These are phyloP conservation scores for Mycena galopus DNA, from an alignment of 768 basidiomycete species.

Conservation along the genomic window DNA sequence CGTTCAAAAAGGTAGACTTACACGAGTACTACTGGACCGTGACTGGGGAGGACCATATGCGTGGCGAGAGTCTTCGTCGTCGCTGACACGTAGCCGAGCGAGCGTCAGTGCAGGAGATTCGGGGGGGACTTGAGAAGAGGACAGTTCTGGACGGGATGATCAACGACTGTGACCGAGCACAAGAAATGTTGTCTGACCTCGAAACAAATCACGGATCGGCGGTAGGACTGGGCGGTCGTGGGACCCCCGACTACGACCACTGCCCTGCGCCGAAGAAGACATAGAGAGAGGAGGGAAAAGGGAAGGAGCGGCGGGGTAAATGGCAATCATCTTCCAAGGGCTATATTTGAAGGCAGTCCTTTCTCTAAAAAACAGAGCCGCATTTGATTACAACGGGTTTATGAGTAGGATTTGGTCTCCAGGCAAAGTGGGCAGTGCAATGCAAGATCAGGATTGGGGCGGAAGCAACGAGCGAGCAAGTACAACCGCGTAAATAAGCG, in stretches of 20 bases:
- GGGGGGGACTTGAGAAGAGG: slow-evolving; percentile 53
- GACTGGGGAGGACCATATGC: slow-evolving; percentile 23
- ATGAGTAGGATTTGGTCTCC: slow-evolving; percentile 24
- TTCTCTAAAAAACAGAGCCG: slow-evolving; percentile 15
- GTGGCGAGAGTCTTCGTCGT: slow-evolving; percentile 47
- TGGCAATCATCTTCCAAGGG: slow-evolving; percentile 16
- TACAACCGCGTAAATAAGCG: slow-evolving; percentile 27
- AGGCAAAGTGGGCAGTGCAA: slow-evolving; percentile 30
- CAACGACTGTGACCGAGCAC: slow-evolving; percentile 1
- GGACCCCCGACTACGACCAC: slow-evolving; percentile 37
- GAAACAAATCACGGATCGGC: slow-evolving; percentile 77
- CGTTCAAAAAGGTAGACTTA: neutral
- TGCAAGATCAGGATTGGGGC: slow-evolving; percentile 34
- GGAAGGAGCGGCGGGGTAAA: slow-evolving; percentile 26
- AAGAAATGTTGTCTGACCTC: slow-evolving; percentile 55
- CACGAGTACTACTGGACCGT: slow-evolving; percentile 17
- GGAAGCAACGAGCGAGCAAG: slow-evolving; percentile 32
- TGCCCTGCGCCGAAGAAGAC: slow-evolving; percentile 38
- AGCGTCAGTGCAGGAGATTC: slow-evolving; percentile 56
- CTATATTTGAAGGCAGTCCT: slow-evolving; percentile 28
- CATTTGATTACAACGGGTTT: slow-evolving; percentile 31
- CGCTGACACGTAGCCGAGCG: slow-evolving; percentile 57
- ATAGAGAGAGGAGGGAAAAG: slow-evolving; percentile 29
- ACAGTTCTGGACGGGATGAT: slow-evolving; percentile 54
- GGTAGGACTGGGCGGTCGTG: slow-evolving; percentile 73